Evolutionary conservation across 179 eudicot genomes (phyloP).

Genomic region (Amaranthus tricolor): DNA sequence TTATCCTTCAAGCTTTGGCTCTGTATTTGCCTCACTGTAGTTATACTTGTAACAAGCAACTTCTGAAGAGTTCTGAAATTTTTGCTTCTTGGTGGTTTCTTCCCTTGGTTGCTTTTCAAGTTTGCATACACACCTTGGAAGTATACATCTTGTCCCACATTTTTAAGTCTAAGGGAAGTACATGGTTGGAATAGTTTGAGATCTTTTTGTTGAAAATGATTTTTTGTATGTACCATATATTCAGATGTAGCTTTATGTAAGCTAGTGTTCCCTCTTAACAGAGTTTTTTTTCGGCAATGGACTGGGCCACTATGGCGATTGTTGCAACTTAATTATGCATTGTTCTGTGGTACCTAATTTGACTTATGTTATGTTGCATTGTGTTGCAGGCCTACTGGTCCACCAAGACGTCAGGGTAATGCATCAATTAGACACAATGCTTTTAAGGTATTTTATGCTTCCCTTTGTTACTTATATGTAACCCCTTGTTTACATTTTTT

Average conservation of each 20-base stretch:
- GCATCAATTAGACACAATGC: conserved; percentile 44
- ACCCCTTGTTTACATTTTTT: background rate
- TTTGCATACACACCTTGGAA: conserved; percentile 12
- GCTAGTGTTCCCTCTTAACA: background rate
- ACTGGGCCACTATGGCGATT: conserved; percentile 11
- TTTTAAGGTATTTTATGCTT: conserved; percentile 43
- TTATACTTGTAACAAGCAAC: background rate
- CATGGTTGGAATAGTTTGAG: conserved; percentile 13
- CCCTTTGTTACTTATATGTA: background rate
- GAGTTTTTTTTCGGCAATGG: conserved; percentile 8
- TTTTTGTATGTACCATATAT: conserved; percentile 20
- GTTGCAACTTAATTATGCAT: background rate
- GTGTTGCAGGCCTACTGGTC: conserved; percentile 58
- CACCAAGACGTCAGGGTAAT: conserved; percentile 40
- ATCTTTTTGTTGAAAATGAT: conserved; percentile 3
- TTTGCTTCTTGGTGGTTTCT: conserved; percentile 14
- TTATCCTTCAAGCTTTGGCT: background rate
- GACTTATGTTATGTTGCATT: conserved; percentile 18
- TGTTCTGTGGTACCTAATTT: conserved; percentile 16
- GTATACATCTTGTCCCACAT: conserved; percentile 6
- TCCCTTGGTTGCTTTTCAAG: conserved; percentile 11
- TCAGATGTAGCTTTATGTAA: background rate
- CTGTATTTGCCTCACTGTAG: conserved; percentile 9
- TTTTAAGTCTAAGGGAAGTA: conserved; percentile 20
- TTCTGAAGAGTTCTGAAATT: conserved; percentile 10